Percentiles rank a stretch among this genome's conserved stretches.
Conservation (phyloP, 2,329 filamentous ascomycete genomes). For the Aureobasidium subglaciale region DNA sequence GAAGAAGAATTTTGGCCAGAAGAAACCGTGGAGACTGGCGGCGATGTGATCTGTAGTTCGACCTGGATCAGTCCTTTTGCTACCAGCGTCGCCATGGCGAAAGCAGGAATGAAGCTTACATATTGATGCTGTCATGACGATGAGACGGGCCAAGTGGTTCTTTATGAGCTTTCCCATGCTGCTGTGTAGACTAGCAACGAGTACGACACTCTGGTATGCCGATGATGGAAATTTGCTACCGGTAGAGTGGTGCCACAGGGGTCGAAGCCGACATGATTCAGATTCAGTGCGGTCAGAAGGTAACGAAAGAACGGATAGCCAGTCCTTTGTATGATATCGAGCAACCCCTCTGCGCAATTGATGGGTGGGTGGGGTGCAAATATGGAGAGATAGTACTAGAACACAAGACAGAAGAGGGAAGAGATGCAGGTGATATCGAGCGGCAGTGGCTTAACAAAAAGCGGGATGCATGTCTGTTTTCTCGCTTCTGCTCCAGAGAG, state of each 20-base stretch:
- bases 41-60: slow-evolving; percentile 66
- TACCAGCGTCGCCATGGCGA: neutral
- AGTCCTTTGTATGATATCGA: neutral
- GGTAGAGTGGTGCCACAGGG: neutral
- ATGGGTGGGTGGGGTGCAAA: neutral
- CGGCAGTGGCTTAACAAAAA: slow-evolving; percentile 7
- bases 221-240: neutral
- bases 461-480: neutral
- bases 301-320: neutral
- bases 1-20: slow-evolving; percentile 99
- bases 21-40: slow-evolving; percentile 78
- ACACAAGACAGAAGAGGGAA: neutral
- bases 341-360: neutral
- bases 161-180: slow-evolving; percentile 97
- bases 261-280: slow-evolving; percentile 12
- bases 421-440: slow-evolving; percentile 11
- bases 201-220: neutral
- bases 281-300: neutral
- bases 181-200: slow-evolving; percentile 2
- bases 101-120: slow-evolving; percentile 48
- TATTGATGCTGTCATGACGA: slow-evolving; percentile 74
- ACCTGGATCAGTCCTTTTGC: slow-evolving; percentile 15
- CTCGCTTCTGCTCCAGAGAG: neutral
- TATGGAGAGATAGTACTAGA: neutral
- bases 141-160: slow-evolving; percentile 96